Base-by-base conservation (phyloP, 345 rosid genomes). In the Sonneratia alba region DNA sequence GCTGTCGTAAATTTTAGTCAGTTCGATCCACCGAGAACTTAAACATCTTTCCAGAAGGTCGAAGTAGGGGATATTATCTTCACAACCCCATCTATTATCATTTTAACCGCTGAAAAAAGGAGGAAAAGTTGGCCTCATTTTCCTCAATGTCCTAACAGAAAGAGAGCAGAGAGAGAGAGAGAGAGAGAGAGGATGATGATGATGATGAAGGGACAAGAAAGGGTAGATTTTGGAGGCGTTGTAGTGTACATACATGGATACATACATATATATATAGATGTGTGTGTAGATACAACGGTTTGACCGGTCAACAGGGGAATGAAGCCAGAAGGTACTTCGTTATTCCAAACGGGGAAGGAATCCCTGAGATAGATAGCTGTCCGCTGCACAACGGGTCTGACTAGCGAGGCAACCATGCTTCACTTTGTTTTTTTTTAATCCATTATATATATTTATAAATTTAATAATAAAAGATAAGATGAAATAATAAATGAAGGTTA, bases 281-380 rank as follows among this genome's bases (percentile, higher is more conserved):
- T 42, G 45, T 42, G 45, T 42, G 45, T 5, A 42, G 45, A 42
- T 11, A 3, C 16, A 67, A 21, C 34, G 9, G 68, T 69, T 81
- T 80, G 87, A 81, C 82, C 75, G 71, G 81, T 72, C 78, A 18
- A 70, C 21, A 73, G 69, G 75, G 77, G 79, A 77, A 74, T 76
- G 70, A 78, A 73, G 77, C 76, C 45, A 53, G 13, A 67, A 15
- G 62, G 13, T 66, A 43, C 27, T 68, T 61, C 22, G 67, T 18
- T 22, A 42, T 55, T 51, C 72, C 40, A 14, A 47, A 9, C 34
- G 63, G 36, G 34, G 68, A 65, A 69, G 34, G 68, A 65, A 69
- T 47, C 62, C 47, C 32, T 64, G 32, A 36, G 38, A 64, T 64
- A 27, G 32, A 64, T 64, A 64, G 62, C 62, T 56, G 62, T 56